Base-by-base conservation (phyloP, 2,329 filamentous ascomycete species). In the Cladosporium sp. region DNA sequence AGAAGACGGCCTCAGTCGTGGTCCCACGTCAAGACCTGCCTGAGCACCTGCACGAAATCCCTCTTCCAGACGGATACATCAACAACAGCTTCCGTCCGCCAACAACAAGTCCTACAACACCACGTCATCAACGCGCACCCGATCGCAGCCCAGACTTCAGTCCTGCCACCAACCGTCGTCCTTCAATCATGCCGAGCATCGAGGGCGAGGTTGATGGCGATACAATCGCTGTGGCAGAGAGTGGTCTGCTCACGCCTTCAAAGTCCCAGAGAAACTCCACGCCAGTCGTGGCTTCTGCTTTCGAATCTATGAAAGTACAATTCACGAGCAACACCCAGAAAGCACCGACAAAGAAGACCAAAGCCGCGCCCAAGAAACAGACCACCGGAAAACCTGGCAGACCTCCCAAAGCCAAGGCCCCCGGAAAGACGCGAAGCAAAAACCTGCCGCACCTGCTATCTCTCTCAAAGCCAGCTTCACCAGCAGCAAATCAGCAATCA, bases 1-100 rank as follows among this genome's bases (percentile, higher is more conserved):
- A 54, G 62, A 64, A 51, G n/a, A 58, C 60, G 12, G 53, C 70
- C 34, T 61, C 68, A 15, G 68, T 76, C 18, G 66, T 76, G 22
- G 13, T 51, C 22, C 41, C 49, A 11, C 53, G 56, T 18, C 49
- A 54, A 6, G 58, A 59, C n/a, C 54, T 52, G 17, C 45, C 62
- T 15, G 49, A 47, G 18, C 50, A 42, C 38, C 24, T 49, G 47
- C 7, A 52, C 20, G 49, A 53, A 13, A 42, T 49, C 11, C 53
- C 60, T 3, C 58, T 58, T 9, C 58, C 60, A 6, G 43, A 40
- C 1, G 32, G 48, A n/a, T 60, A 65, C 41, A 47, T 52, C 42
- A 63, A 67, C 58, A 64, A 66, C 55, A 64, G 60, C 54, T 64
- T 67, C 60, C 51, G 40, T 9, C 56, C 56, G 42, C 54, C 56